phyloP scores from a whole-genome alignment of 2,329 filamentous ascomycete genomes.

The Magnaporthiopsis rhizophila region DNA sequence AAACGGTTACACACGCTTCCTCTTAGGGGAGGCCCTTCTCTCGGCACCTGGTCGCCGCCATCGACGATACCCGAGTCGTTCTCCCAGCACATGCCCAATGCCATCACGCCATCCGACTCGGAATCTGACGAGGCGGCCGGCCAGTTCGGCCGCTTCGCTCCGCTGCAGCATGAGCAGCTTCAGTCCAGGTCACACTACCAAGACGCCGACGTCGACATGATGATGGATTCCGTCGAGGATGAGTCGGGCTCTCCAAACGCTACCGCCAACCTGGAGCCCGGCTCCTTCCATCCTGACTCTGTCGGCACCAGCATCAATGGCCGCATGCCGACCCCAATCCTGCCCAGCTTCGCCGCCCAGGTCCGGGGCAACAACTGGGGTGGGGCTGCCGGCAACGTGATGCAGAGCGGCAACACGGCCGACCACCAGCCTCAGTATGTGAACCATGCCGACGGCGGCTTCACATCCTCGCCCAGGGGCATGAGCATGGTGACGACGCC shows the following conservation, averaged over 20 bases:
- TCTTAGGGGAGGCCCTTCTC: conserved; percentile 36
- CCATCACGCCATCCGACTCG: conserved; percentile 31
- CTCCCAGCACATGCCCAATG: conserved; percentile 21
- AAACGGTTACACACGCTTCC: conserved; percentile 49
- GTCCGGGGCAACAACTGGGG: conserved; percentile 44
- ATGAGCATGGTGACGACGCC: not conserved
- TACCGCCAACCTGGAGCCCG: conserved; percentile 20
- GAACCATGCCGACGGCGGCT: not conserved
- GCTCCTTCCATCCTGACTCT: conserved; percentile 23
- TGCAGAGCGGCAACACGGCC: conserved; percentile 20
- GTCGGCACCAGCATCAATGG: conserved; percentile 27
- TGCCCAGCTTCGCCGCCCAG: conserved; percentile 48
- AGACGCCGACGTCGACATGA: conserved; percentile 45
- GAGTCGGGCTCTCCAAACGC: conserved; percentile 2
- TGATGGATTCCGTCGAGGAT: conserved; percentile 27
- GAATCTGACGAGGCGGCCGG: conserved; percentile 27
- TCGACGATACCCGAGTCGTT: conserved; percentile 12
- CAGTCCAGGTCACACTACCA: not conserved
- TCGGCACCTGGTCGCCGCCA: conserved; percentile 25
- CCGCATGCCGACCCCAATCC: conserved; percentile 53
- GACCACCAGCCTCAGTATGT: not conserved
- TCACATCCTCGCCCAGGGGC: not conserved
- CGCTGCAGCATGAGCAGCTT: conserved; percentile 8
- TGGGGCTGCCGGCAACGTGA: conserved; percentile 24
- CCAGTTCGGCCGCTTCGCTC: conserved; percentile 1